Evolutionary conservation across 306 rosid genomes (phyloP).

Genomic region (Acacia melanoxylon): DNA sequence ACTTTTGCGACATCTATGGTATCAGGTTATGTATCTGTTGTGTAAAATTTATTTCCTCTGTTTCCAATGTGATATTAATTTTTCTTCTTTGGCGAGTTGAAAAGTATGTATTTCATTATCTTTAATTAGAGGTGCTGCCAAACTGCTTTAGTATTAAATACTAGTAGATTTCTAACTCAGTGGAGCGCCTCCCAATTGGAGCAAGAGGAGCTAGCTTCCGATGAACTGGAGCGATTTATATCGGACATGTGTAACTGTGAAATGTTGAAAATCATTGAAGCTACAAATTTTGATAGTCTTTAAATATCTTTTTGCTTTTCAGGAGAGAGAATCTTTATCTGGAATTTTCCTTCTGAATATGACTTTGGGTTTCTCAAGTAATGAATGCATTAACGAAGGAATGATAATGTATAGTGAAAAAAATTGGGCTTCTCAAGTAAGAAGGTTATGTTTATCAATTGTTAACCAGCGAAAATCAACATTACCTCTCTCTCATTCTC

Average conservation of each 20-base stretch:
- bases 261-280: constrained; percentile 11
- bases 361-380: constrained; percentile 30
- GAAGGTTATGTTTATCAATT: constrained; percentile 58
- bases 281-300: constrained; percentile 16
- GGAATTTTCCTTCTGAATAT: constrained; percentile 52
- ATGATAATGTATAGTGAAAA: constrained; percentile 44
- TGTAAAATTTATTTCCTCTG: constrained; percentile 22
- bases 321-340: constrained; percentile 61
- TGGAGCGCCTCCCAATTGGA: neutral
- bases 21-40: constrained; percentile 58
- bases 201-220: too few relatives aligned
- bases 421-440: constrained; percentile 69
- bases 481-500: constrained; percentile 52
- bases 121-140: constrained; percentile 12
- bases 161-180: constrained; percentile 10
- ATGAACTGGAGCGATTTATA: too few relatives aligned
- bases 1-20: constrained; percentile 69
- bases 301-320: constrained; percentile 42
- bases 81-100: neutral
- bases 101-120: constrained; percentile 5
- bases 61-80: constrained; percentile 16
- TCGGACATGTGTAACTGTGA: neutral
- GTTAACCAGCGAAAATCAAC: constrained; percentile 65
- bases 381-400: constrained; percentile 29
- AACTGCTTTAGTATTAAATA: constrained; percentile 28